These are phyloP conservation scores for Claviceps humidiphila DNA, from an alignment of 2,329 filamentous ascomycete species.

Conservation along the genomic window DNA sequence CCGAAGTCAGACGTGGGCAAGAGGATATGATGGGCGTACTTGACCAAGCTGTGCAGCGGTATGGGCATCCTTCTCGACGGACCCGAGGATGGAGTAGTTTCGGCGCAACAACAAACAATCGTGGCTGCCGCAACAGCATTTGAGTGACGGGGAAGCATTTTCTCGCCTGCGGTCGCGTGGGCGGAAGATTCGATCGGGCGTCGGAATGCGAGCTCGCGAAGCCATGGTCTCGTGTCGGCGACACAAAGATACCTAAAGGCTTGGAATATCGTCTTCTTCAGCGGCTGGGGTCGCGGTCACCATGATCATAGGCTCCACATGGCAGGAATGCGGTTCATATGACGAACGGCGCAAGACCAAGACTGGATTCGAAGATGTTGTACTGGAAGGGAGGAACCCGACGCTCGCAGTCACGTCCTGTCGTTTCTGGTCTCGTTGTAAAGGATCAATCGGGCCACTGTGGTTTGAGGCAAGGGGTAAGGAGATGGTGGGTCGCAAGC, in stretches of 20 bases:
- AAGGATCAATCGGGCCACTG: background rate
- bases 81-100: slow-evolving; percentile 65
- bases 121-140: slow-evolving; percentile 74
- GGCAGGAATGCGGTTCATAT: background rate
- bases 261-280: slow-evolving; percentile 1
- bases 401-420: background rate
- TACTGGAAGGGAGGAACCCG: background rate
- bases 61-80: slow-evolving; percentile 75
- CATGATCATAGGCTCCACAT: slow-evolving; percentile 5
- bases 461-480: background rate
- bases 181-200: slow-evolving; percentile 11
- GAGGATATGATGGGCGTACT: slow-evolving; percentile 42
- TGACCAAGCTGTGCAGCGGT: slow-evolving; percentile 80
- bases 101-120: slow-evolving; percentile 72
- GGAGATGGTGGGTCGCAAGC: background rate
- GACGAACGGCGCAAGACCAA: background rate
- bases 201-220: slow-evolving; percentile 3
- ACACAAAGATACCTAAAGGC: background rate
- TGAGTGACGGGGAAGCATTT: slow-evolving; percentile 23
- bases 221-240: slow-evolving; percentile 6
- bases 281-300: slow-evolving; percentile 2
- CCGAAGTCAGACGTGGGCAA: background rate
- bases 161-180: slow-evolving; percentile 12
- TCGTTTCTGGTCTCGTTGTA: background rate
- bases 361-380: background rate